Conservation (phyloP, 1,139 yeast species). For the Yamadazyma triangularis region DNA sequence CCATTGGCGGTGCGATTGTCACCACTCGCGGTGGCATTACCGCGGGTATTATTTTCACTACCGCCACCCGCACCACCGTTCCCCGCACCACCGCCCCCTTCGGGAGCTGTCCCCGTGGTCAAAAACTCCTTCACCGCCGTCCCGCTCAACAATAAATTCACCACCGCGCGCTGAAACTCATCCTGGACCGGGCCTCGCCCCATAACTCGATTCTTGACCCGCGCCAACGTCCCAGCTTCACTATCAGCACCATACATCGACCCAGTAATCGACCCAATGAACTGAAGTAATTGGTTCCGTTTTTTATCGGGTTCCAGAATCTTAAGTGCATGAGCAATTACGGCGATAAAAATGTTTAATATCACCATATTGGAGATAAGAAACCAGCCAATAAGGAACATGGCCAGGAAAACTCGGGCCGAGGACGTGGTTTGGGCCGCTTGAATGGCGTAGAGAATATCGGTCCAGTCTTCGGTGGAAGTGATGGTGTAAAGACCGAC, state of each 20-base stretch:
- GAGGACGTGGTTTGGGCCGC: conserved; percentile 46
- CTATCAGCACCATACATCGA: conserved; percentile 32
- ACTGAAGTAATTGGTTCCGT: conserved; percentile 68
- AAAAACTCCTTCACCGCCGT: conserved; percentile 45
- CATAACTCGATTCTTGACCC: conserved; percentile 32
- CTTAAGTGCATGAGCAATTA: conserved; percentile 78
- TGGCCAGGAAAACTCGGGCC: conserved; percentile 53
- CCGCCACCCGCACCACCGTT: too few species aligned
- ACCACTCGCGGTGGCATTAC: too few species aligned
- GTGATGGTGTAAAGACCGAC: conserved; percentile 76
- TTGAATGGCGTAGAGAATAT: conserved; percentile 55
- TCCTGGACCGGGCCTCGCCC: conserved; percentile 28
- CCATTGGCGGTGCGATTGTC: too few species aligned
- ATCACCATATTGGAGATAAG: conserved; percentile 75
- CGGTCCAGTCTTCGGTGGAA: conserved; percentile 92
- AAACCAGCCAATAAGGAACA: conserved; percentile 76
- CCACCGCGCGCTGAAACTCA: conserved; percentile 41
- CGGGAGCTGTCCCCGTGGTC: too few species aligned
- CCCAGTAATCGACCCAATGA: conserved; percentile 54
- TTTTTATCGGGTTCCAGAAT: conserved; percentile 72
- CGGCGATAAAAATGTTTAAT: conserved; percentile 87
- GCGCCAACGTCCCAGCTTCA: conserved; percentile 32
- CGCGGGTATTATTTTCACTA: too few species aligned
- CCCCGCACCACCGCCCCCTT: too few species aligned
- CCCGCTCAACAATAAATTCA: conserved; percentile 42